A percentile compares a stretch with the other conserved stretches of the same genome.
Evolutionary conservation across 768 basidiomycete genomes (phyloP).

Genomic region (Mycena venus): DNA sequence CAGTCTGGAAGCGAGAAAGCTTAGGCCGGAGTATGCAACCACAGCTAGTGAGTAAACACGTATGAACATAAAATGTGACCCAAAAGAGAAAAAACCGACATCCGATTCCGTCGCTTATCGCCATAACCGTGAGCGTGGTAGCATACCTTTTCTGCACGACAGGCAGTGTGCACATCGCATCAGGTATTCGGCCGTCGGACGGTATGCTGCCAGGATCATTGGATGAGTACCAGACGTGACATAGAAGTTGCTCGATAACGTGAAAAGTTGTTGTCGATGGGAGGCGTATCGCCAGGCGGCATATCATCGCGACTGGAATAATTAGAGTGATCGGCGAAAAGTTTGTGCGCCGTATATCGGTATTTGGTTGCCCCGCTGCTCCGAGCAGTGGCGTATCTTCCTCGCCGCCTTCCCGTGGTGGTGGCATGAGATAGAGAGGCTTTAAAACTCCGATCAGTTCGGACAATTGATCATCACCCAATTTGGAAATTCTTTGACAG

Average conservation of each 20-base stretch:
- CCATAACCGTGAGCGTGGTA: constrained; percentile 6
- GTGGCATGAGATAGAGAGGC: neutral
- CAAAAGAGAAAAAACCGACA: constrained; percentile 4
- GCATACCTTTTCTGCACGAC: constrained; percentile 21
- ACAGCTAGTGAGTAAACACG: constrained; percentile 9
- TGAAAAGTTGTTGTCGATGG: constrained; percentile 31
- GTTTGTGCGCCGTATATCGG: neutral
- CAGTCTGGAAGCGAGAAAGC: constrained; percentile 10
- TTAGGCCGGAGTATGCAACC: constrained; percentile 17
- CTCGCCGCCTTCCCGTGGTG: neutral
- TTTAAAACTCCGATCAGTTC: too few relatives aligned
- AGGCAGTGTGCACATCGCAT: constrained; percentile 22
- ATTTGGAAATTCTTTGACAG: too few relatives aligned
- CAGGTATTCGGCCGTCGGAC: constrained; percentile 6
- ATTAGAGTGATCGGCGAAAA: constrained; percentile 14
- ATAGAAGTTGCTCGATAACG: constrained; percentile 23
- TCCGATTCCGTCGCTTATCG: constrained; percentile 24
- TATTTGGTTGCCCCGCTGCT: neutral
- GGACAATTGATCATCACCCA: too few relatives aligned
- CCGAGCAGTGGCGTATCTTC: neutral
- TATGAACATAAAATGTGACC: neutral
- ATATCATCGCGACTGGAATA: constrained; percentile 19
- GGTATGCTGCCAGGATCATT: constrained; percentile 11
- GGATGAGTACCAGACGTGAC: constrained; percentile 14
- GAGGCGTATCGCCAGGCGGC: constrained; percentile 25